Percentiles rank a stretch among this genome's conserved stretches.
Evolutionary conservation across 768 basidiomycete genomes (phyloP).

Genomic region (Leccinum sublutescens): DNA sequence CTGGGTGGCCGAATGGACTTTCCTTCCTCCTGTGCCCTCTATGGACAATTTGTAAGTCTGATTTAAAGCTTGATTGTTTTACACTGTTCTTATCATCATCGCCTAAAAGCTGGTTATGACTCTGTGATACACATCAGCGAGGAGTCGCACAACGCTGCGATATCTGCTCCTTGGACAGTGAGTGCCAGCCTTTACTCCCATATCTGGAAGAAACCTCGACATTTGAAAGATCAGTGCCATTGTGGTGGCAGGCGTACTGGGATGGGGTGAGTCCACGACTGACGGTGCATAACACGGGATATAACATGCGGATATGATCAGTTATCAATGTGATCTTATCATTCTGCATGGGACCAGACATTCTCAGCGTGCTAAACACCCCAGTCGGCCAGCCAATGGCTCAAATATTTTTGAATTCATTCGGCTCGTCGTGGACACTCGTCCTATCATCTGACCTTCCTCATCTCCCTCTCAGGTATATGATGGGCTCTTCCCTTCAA

Average conservation of each 20-base stretch:
- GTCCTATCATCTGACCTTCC: conserved; percentile 14
- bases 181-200: conserved; percentile 3
- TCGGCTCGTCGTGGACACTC: conserved; percentile 42
- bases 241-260: conserved; percentile 43
- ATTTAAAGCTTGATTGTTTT: conserved; percentile 38
- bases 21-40: conserved; percentile 46
- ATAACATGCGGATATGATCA: conserved; percentile 19
- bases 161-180: conserved; percentile 55
- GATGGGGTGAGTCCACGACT: conserved; percentile 36
- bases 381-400: conserved; percentile 38
- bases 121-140: conserved; percentile 50
- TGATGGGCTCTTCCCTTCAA: conserved; percentile 40
- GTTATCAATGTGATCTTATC: conserved; percentile 50
- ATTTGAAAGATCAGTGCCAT: conserved; percentile 32
- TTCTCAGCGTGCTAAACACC: conserved; percentile 36
- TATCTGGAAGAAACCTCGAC: not conserved
- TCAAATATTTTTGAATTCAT: conserved; percentile 37
- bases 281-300: not conserved
- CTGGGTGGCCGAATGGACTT: conserved; percentile 43
- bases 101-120: conserved; percentile 34
- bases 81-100: not conserved
- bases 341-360: conserved; percentile 55
- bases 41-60: conserved; percentile 40
- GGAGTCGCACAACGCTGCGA: conserved; percentile 51
- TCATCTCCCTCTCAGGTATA: conserved; percentile 31